Conservation (phyloP, 1,284 basidiomycete genomes). For the Ceratobasidium papillatum region DNA sequence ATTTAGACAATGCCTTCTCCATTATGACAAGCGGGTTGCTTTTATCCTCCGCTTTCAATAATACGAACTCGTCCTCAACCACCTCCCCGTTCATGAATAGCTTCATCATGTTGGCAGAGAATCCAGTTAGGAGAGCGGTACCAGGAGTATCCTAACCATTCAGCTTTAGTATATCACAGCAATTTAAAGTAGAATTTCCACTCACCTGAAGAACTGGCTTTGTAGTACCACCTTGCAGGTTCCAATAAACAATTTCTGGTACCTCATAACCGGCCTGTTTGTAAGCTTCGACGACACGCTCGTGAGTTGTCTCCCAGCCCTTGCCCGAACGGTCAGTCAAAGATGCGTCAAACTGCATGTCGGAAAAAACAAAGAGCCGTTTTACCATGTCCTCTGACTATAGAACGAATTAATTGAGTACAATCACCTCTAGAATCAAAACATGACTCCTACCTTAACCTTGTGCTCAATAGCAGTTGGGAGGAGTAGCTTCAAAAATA, state of each 20-base stretch:
- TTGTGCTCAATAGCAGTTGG: constrained; percentile 63
- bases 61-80: constrained; percentile 45
- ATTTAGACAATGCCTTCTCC: constrained; percentile 61
- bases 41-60: constrained; percentile 52
- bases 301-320: constrained; percentile 68
- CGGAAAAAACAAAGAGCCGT: constrained; percentile 74
- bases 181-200: background rate
- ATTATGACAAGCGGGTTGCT: constrained; percentile 52
- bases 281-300: constrained; percentile 62
- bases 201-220: constrained; percentile 36
- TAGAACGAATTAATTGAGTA: too few relatives aligned
- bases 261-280: constrained; percentile 68
- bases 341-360: constrained; percentile 76
- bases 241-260: constrained; percentile 69
- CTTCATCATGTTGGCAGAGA: constrained; percentile 74
- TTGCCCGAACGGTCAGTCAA: constrained; percentile 18
- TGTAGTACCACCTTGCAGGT: constrained; percentile 51
- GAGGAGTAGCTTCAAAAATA: constrained; percentile 68
- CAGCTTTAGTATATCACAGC: background rate
- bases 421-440: too few relatives aligned
- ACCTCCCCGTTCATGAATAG: constrained; percentile 67
- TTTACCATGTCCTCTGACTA: constrained; percentile 69
- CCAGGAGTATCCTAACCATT: constrained; percentile 53
- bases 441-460: constrained; percentile 51
- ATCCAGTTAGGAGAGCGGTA: constrained; percentile 72